phyloP scores from a whole-genome alignment of 2,329 filamentous ascomycete genomes.

The Aspergillus pseudoterreus region DNA sequence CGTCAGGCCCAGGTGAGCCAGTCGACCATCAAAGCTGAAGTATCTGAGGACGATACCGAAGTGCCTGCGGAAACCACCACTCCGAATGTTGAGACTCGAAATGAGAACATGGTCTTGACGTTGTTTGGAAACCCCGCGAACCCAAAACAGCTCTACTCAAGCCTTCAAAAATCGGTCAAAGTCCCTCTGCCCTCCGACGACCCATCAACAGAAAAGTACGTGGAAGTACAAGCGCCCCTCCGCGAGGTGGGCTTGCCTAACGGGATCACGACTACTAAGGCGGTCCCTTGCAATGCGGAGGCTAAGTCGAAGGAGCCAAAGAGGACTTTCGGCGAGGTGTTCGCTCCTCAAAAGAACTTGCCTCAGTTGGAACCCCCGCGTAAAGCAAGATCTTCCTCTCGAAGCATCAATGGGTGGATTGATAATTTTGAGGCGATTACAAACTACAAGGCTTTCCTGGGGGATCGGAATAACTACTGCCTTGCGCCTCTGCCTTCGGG shows the following conservation, averaged over 20 bases:
- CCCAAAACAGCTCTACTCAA: constrained; percentile 79
- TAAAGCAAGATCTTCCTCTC: constrained; percentile 30
- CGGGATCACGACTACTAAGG: constrained; percentile 67
- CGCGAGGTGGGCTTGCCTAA: constrained; percentile 67
- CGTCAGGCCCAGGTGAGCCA: constrained; percentile 56
- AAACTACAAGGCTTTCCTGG: constrained; percentile 30
- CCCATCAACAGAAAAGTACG: constrained; percentile 29
- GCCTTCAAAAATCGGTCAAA: constrained; percentile 58
- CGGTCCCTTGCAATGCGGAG: constrained; percentile 51
- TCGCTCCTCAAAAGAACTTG: constrained; percentile 37
- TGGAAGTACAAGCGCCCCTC: constrained; percentile 48
- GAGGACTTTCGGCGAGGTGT: constrained; percentile 45
- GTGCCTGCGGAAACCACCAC: constrained; percentile 34
- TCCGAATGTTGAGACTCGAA: constrained; percentile 38
- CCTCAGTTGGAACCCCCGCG: constrained; percentile 40
- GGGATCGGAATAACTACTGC: constrained; percentile 39
- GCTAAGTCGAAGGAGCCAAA: constrained; percentile 25
- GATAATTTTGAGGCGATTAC: constrained; percentile 39
- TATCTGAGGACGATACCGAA: constrained; percentile 32
- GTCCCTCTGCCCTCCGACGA: constrained; percentile 35
- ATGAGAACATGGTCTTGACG: constrained; percentile 64
- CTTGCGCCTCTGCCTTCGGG: constrained; percentile 38
- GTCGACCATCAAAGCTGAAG: constrained; percentile 32
- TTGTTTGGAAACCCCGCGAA: constrained; percentile 71
- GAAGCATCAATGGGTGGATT: constrained; percentile 35